Evolutionary conservation across 1,284 basidiomycete genomes (phyloP), one percentile per base, ranked within the genome.

Genomic region (Malassezia brasiliensis): DNA sequence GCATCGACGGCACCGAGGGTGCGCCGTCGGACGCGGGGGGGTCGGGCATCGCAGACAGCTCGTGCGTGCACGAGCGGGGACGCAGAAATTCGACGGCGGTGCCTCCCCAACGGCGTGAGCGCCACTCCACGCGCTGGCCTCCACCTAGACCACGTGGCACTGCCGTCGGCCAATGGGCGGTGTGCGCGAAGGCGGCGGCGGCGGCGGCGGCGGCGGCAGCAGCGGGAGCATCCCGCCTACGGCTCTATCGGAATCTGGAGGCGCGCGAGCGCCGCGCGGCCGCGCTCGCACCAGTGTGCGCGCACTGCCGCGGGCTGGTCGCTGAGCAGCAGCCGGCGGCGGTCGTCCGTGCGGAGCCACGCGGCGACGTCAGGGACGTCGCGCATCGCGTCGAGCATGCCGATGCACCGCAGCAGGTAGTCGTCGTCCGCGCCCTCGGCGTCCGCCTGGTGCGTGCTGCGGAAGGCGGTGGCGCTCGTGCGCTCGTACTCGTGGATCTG

Each of bases 321-420:
- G 39, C 19, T 15, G 37, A 28, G 44, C 19, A 47, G 32, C 2
- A 25, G 19, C 20, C 22, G 14, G 14, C 65, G 51, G 11, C 60
- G 65, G 14, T 65, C 69, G 15, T 32, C 19, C 14, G 30, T 37
- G 30, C 30, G 9, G 46, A 73, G 64, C 58, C 64, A 73, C 11
- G 53, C 37, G 31, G 61, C 48, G 14, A 72, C 68, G 50, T 71
- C 64, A 15, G 37, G 37, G 37, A 67, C 68, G 48, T 53, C 52
- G 1, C 54, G 52, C 6, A 68, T 58, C 22, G 63, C 55, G 38
- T 69, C 68, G 39, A 74, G 60, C n/a, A 72, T 63, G 9, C 69
- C 71, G 25, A 74, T 59, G 19, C 65, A 56, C 57, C 72, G 71
- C 28, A 74, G 53, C 4, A 74, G 58, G 2, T 63, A 62, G 44